These are phyloP conservation scores for Aotearoamyces nothofagi DNA, from an alignment of 2,329 filamentous ascomycete species.

Conservation along the genomic window DNA sequence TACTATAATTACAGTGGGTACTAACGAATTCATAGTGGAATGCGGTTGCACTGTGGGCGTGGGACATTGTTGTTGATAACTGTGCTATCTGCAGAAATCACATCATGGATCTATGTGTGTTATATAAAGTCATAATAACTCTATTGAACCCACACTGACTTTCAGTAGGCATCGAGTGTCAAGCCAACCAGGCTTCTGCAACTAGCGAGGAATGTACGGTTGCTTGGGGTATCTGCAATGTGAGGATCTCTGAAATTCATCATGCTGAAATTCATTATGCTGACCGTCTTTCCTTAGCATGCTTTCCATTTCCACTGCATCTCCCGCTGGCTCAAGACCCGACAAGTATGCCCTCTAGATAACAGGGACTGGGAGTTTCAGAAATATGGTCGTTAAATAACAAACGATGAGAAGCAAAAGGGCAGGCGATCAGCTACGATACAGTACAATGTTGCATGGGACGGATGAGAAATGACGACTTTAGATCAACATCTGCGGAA, in stretches of 20 bases:
- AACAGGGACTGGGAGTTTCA: constrained; percentile 99
- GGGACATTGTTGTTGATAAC: constrained; percentile 99
- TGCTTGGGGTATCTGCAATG: constrained; percentile 98
- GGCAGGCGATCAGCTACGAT: no score
- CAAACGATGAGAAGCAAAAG: not conserved
- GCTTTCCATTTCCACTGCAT: constrained; percentile 99
- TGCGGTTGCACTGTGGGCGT: constrained; percentile 93
- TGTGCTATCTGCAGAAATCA: constrained; percentile 98
- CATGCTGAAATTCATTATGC: constrained; percentile 1
- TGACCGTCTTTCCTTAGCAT: constrained; percentile 45
- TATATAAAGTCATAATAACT: not conserved
- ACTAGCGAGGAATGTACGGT: constrained; percentile 98
- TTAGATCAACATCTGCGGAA: no score
- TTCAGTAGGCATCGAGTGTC: constrained; percentile 75
- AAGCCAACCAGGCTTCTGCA: constrained; percentile 94
- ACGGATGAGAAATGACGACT: no score
- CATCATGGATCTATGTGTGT: constrained; percentile 94
- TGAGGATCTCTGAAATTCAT: constrained; percentile 32
- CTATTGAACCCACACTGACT: constrained; percentile 7
- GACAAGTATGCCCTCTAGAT: constrained; percentile 92
- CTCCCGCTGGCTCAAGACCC: constrained; percentile 97
- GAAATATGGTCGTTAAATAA: constrained; percentile 65
- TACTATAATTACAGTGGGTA: no score
- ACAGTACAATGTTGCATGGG: no score
- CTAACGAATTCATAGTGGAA: constrained; percentile 98